Base-by-base conservation (phyloP, 1,284 basidiomycete genomes). In the Neonothopanus nambi region DNA sequence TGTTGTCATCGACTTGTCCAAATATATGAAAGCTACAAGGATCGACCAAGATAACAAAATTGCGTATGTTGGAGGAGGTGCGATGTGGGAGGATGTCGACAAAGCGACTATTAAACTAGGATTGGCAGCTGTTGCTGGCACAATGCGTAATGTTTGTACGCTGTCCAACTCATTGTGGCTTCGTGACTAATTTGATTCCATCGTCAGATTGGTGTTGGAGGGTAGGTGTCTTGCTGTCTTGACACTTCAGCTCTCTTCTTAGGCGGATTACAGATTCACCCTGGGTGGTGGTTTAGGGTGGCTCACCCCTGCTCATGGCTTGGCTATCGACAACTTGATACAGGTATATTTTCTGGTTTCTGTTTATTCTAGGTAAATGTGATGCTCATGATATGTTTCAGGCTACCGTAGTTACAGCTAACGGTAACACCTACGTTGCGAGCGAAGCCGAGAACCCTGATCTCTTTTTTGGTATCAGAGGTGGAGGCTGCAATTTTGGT, bases 401-500 rank as follows among this genome's bases (percentile, higher is more conserved):
- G n/a, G n/a, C n/a, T n/a, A n/a, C n/a, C n/a, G n/a, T n/a, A n/a
- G n/a, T n/a, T n/a, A n/a, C n/a, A n/a, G n/a, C n/a, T n/a, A n/a
- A n/a, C n/a, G n/a, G n/a, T n/a, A n/a, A n/a, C n/a, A n/a, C n/a
- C n/a, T n/a, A n/a, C n/a, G n/a, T n/a, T n/a, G n/a, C n/a, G n/a
- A n/a, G n/a, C n/a, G n/a, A n/a, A n/a, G n/a, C n/a, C n/a, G n/a
- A n/a, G n/a, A n/a, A n/a, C n/a, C n/a, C n/a, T n/a, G 82, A 85
- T 59, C 68, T 86, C 1, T 84, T 82, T 63, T 85, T 79, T 65
- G 83, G 67, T 5, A 72, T 86, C 23, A 70, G 83, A 15, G 82
- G 82, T 5, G 81, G 75, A 12, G 84, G 83, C 8, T 71, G 67
- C 51, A 84, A 82, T 62, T 84, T 84, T 61, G 84, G 84, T 12